Evolutionary conservation across 2,329 filamentous ascomycete species (phyloP).

Genomic region (Fusarium agapanthi): DNA sequence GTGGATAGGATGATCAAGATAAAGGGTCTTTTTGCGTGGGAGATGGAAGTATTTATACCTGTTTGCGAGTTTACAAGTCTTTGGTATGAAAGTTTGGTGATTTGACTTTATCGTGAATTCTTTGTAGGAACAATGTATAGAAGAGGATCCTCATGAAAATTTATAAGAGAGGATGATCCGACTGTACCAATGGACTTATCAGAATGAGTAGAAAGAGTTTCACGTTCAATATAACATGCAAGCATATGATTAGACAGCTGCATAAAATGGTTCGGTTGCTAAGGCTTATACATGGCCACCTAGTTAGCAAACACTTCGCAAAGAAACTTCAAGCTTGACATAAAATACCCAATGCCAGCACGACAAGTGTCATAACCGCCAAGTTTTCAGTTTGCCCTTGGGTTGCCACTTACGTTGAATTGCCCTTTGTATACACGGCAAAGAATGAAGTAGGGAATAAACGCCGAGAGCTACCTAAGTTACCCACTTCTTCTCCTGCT

Average conservation of each 20-base stretch:
- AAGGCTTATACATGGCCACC: rapidly evolving
- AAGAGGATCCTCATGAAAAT: rapidly evolving
- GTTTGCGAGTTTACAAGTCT: not conserved
- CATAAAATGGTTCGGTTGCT: not conserved
- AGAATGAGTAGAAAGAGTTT: not conserved
- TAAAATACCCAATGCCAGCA: rapidly evolving
- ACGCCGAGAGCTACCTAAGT: not conserved
- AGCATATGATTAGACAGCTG: not conserved
- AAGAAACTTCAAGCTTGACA: not conserved
- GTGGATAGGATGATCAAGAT: not conserved
- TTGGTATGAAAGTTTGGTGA: not conserved
- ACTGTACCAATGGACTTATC: rapidly evolving
- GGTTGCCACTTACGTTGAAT: not conserved
- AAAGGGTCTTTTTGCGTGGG: rapidly evolving
- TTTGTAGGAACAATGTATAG: not conserved
- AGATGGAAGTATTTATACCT: not conserved
- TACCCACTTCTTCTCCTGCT: not conserved
- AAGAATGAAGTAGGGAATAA: not conserved
- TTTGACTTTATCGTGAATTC: not conserved
- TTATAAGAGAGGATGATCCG: rapidly evolving
- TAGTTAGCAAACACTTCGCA: not conserved
- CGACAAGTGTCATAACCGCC: not conserved
- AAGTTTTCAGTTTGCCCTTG: not conserved
- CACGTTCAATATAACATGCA: not conserved
- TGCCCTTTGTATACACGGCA: too few species aligned